These are phyloP conservation scores for Globisporangium radiosum DNA, from an alignment of 352 stramenopile species.

Conservation along the genomic window DNA sequence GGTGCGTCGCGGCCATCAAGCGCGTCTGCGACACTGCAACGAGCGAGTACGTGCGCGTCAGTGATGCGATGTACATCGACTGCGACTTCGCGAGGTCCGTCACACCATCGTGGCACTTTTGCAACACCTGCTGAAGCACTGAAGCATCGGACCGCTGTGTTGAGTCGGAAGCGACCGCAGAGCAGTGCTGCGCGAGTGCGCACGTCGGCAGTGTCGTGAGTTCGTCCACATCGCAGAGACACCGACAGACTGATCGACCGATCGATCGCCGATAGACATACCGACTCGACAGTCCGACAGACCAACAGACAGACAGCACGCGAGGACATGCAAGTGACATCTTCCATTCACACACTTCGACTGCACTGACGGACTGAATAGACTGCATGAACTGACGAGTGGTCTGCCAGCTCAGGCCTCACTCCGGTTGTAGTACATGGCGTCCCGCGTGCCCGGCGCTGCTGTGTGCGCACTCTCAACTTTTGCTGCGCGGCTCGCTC, in stretches of 20 bases:
- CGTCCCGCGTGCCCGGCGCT: background rate
- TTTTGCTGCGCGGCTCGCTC: no score
- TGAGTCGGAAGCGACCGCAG: constrained; percentile 5
- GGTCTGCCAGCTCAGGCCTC: constrained; percentile 1
- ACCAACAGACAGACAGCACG: no score
- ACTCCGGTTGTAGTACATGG: constrained; percentile 9
- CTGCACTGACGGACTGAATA: background rate
- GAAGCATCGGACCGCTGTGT: background rate
- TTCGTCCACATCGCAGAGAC: background rate
- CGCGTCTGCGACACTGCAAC: background rate
- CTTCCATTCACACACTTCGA: no score
- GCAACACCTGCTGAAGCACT: background rate
- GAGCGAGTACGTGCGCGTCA: background rate
- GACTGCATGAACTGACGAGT: background rate
- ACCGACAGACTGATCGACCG: background rate
- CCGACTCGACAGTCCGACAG: no score
- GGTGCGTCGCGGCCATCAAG: constrained; percentile 5
- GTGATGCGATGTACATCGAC: constrained; percentile 22
- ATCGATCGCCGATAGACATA: background rate
- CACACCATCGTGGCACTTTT: background rate
- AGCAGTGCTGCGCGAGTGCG: background rate
- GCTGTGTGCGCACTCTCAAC: no score
- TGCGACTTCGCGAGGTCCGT: constrained; percentile 2
- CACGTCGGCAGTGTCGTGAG: background rate
- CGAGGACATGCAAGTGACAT: no score